Conservation (phyloP, 495 filamentous ascomycete genomes). For the Penicillium desertorum region DNA sequence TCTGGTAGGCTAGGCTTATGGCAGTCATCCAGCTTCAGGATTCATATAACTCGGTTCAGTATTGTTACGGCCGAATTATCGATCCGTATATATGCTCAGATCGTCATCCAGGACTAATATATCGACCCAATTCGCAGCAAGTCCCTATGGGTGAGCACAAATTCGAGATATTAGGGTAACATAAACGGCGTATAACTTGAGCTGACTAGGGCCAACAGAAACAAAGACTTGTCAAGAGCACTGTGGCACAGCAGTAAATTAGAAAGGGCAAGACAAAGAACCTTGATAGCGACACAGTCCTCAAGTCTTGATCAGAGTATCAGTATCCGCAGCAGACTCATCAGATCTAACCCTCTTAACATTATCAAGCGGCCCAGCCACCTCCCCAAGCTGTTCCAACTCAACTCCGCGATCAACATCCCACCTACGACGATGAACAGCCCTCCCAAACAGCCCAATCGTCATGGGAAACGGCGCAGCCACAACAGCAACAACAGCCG, state of each 20-base stretch:
- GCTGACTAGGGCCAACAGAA: neutral
- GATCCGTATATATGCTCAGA: neutral
- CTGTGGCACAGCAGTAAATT: neutral
- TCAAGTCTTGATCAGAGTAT: constrained; percentile 5
- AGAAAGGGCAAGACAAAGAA: neutral
- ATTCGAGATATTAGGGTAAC: neutral
- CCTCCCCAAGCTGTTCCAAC: constrained; percentile 13
- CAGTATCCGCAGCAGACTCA: neutral
- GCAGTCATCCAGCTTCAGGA: neutral
- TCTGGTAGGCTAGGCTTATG: constrained; percentile 7
- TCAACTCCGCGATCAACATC: constrained; percentile 51
- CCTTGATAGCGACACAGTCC: neutral
- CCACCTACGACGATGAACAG: constrained; percentile 55
- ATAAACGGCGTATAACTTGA: neutral
- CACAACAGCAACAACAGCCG: constrained; percentile 65
- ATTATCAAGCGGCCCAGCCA: constrained; percentile 1
- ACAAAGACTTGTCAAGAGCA: neutral
- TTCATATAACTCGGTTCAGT: neutral
- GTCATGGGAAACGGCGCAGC: constrained; percentile 65
- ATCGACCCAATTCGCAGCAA: neutral
- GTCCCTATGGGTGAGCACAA: no score
- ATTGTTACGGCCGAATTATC: neutral
- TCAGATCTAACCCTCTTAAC: constrained; percentile 2
- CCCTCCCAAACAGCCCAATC: constrained; percentile 64
- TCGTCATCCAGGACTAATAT: neutral